Base-by-base conservation (phyloP, 2,329 filamentous ascomycete species). In the Aaosphaeria pasadenensis region DNA sequence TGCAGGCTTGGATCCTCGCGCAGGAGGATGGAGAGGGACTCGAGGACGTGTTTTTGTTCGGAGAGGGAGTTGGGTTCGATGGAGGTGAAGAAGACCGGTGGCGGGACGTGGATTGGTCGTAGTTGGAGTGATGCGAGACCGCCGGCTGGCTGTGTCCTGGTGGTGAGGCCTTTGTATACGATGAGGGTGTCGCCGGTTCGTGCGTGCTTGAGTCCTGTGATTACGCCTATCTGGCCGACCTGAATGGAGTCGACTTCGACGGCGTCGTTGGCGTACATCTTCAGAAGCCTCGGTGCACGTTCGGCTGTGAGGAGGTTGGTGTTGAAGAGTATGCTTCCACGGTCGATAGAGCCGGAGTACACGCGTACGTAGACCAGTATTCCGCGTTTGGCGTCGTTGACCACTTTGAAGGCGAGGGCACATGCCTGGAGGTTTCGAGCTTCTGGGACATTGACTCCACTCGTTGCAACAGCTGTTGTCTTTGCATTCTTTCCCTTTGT, bases 21-120 rank as follows among this genome's bases (percentile, higher is more conserved):
- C 0, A 95, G 82, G 5, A 96, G 80, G 43, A 94, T 82, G 5
- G 84, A 81, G 5, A 99, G 75, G 1, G 87, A 86, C 5, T 87
- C 83, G 47, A 89, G 83, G 5, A 99, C 82, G 49, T 86, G 82
- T 58, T 91, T 91, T 59, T 91, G 88, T 56, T 91, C 90, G 31
- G 86, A 81, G 31, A 89, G 75, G 58, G 89, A 86, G 57, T 90
- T 74, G 13, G 84, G 89, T 55, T 97, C 92, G 30, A 97, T 85
- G 51, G 91, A 89, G n/a, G 95, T 86, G 69, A 97, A 99, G 63
- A 96, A 96, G 0, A 99, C 94, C 0, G 94, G 91, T 0, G 94
- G 91, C 1, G 94, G 92, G 0, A 96, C 89, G 50, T 88, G 82
- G 30, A 95, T 94, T 0, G 94, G 90, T 11, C 90, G 84, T 33